These are phyloP conservation scores for Nematodospora valgi DNA, from an alignment of 805 yeast genomes.

Conservation along the genomic window DNA sequence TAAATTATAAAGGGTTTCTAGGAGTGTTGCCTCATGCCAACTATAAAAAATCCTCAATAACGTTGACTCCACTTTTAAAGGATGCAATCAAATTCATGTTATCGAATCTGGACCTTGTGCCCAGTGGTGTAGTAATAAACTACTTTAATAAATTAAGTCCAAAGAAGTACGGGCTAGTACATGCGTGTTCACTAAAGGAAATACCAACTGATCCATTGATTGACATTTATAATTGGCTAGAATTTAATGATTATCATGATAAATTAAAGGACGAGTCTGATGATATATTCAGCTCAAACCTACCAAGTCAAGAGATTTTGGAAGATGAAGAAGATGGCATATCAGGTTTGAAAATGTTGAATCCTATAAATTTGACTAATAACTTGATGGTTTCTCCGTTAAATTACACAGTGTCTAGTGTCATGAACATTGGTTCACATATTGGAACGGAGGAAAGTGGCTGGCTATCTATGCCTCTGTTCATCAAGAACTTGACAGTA, in stretches of 20 bases:
- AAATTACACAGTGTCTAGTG: constrained; percentile 31
- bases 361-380: constrained; percentile 33
- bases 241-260: constrained; percentile 26
- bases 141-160: constrained; percentile 22
- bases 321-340: constrained; percentile 2
- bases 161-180: constrained; percentile 32
- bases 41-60: constrained; percentile 28
- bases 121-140: constrained; percentile 27
- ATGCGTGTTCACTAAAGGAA: constrained; percentile 6
- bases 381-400: constrained; percentile 37
- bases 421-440: constrained; percentile 20
- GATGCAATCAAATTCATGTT: constrained; percentile 18
- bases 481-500: constrained; percentile 10
- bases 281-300: constrained; percentile 12
- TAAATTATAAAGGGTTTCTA: constrained; percentile 35
- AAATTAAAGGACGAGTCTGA: constrained; percentile 13
- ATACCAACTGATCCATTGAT: constrained; percentile 14
- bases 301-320: background rate
- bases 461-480: constrained; percentile 21
- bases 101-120: constrained; percentile 7
- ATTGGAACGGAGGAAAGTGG: constrained; percentile 5
- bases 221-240: constrained; percentile 29
- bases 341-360: constrained; percentile 25
- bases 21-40: constrained; percentile 22
- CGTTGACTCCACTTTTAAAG: constrained; percentile 12